A percentile compares a stretch with the other conserved stretches of the same genome.
Evolutionary conservation across 257 asterid species (phyloP).

Genomic region (Solanum neorickii): DNA sequence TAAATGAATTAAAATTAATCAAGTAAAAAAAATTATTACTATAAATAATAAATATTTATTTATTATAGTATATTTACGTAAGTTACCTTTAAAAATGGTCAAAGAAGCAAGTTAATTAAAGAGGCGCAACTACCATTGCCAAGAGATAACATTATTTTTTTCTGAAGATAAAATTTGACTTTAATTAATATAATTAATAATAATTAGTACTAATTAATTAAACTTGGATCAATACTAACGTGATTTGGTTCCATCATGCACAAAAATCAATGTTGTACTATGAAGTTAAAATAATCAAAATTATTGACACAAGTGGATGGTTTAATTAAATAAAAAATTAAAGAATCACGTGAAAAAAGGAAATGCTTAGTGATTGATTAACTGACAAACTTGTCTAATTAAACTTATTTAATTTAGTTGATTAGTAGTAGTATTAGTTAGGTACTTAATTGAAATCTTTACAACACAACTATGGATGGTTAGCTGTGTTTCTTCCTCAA

Average conservation of each 20-base stretch:
- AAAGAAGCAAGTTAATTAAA: not conserved
- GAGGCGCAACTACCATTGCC: not conserved
- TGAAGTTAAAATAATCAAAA: not conserved
- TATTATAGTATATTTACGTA: too few relatives aligned
- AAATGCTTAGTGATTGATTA: conserved; percentile 21
- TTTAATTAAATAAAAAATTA: not conserved
- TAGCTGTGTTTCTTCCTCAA: not conserved
- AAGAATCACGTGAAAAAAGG: conserved; percentile 19
- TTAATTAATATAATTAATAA: not conserved
- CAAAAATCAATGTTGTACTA: not conserved
- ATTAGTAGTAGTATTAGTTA: not conserved
- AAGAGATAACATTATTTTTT: not conserved
- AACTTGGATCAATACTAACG: not conserved
- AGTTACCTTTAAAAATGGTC: not conserved
- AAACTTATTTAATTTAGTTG: conserved; percentile 10
- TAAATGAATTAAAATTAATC: too few relatives aligned
- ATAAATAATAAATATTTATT: too few relatives aligned
- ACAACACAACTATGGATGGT: not conserved
- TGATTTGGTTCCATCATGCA: conserved; percentile 5
- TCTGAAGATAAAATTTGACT: not conserved
- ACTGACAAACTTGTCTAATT: conserved; percentile 32
- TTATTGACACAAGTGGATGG: not conserved
- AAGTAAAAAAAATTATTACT: too few relatives aligned
- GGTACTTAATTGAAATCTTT: not conserved
- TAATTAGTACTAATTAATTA: not conserved